Base-by-base conservation (phyloP, 2,329 filamentous ascomycete species). In the Drechslerella coelobrocha region DNA sequence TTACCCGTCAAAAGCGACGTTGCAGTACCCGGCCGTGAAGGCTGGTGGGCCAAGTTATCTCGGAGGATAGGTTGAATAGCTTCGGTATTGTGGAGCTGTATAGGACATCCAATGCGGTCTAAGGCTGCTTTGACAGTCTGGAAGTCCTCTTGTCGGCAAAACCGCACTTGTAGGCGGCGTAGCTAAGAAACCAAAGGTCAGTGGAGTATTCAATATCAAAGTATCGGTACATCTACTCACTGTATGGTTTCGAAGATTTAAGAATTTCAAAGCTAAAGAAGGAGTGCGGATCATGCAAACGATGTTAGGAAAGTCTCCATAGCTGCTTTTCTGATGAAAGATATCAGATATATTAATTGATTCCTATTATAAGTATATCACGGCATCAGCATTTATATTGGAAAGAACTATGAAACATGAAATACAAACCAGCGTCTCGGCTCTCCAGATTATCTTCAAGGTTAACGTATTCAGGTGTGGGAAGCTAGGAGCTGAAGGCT, bases 381-480 rank as follows among this genome's bases (percentile, higher is more conserved):
- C n/a, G n/a, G n/a, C 6, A 6, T 26, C 39, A 60, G 31, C 43
- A 29, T 39, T 29, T 14, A 19, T 2, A 19, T 23, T 31, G 41
- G 17, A 39, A 37, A 4, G 6, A 19, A 21, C 6, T 9, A 37
- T 0, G 31, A 14, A 9, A 31, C 12, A 23, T 23, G 1, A 7
- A 12, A 14, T n/a, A 48, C 52, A 31, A 24, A 71, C 66, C 41
- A 71, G 48, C 23, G 66, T 71, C 24, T 63, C 59, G 52, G 66
- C 66, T 55, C 66, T 59, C 66, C 66, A 71, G 48, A 71, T 71
- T 10, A 71, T 48, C 29, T 71, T 71, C 31, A 71, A 27, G 12
- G 29, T 34, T 10, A 71, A 26, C 31, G 60, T 71, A 47, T 53
- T 71, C 59, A 71, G 54, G 39, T 48, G 55, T 0, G 59, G 53